Conservation (phyloP, 441 rosid genomes). For the Arabidopsis hybrid region DNA sequence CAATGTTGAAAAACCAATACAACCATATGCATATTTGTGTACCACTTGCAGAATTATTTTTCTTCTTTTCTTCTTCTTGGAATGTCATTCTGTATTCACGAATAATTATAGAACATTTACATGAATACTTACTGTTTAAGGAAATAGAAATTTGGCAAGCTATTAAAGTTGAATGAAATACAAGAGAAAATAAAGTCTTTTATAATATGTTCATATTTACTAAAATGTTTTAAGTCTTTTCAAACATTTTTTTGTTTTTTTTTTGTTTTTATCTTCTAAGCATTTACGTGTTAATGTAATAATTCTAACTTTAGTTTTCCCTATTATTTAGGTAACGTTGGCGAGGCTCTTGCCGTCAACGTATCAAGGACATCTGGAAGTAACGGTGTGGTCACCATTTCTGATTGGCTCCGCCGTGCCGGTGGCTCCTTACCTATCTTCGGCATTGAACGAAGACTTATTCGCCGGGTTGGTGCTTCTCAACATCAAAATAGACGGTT, state of each 20-base stretch:
- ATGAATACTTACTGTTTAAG: not conserved
- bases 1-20: not conserved
- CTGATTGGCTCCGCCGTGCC: constrained; percentile 59
- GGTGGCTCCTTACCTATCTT: constrained; percentile 52
- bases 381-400: constrained; percentile 72
- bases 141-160: not conserved
- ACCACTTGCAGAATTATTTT: not conserved
- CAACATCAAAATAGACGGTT: constrained; percentile 64
- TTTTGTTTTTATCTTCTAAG: too few species aligned
- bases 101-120: not conserved
- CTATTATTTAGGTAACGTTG: constrained; percentile 54
- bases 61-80: not conserved
- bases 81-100: not conserved
- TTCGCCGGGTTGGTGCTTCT: constrained; percentile 61
- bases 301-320: not conserved
- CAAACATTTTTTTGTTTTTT: not conserved
- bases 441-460: constrained; percentile 59
- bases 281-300: constrained; percentile 7
- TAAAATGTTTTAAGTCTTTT: too few species aligned
- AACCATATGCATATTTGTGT: not conserved
- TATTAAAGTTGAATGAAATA: not conserved
- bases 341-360: constrained; percentile 57
- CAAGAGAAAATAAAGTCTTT: not conserved
- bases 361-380: constrained; percentile 74
- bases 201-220: too few species aligned